These are phyloP conservation scores for Thermomyces lanuginosus DNA, from an alignment of 2,329 filamentous ascomycete genomes.

Conservation along the genomic window DNA sequence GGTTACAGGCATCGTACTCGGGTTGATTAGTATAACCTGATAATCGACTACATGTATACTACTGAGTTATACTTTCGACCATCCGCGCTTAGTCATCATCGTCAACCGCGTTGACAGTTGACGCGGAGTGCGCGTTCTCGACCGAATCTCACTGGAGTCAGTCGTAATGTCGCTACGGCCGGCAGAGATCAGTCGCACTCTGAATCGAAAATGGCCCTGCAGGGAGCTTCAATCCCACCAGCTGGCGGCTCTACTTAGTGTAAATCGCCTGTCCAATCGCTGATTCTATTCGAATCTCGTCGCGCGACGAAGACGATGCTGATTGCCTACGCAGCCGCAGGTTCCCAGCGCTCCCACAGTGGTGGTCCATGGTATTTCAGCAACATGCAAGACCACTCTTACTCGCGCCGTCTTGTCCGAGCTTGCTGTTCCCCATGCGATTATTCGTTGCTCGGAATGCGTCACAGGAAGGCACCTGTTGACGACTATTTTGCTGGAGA, in stretches of 20 bases:
- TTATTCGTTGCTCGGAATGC: slow-evolving; percentile 30
- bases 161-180: too few species aligned
- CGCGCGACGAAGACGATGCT: neutral
- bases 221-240: slow-evolving; percentile 27
- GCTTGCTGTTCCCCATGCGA: slow-evolving; percentile 32
- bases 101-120: too few species aligned
- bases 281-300: neutral
- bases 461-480: slow-evolving; percentile 31
- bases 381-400: slow-evolving; percentile 71
- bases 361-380: slow-evolving; percentile 67
- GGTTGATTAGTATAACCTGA: too few species aligned
- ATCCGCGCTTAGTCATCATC: too few species aligned
- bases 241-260: slow-evolving; percentile 25
- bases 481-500: slow-evolving; percentile 29
- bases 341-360: slow-evolving; percentile 57
- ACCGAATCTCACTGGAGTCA: too few species aligned
- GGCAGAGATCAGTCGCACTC: slow-evolving; percentile 17
- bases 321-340: slow-evolving; percentile 11
- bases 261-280: slow-evolving; percentile 10
- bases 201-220: slow-evolving; percentile 28
- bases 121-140: too few species aligned
- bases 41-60: too few species aligned
- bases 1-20: too few species aligned
- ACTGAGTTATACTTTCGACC: too few species aligned
- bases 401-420: slow-evolving; percentile 46